Conservation (phyloP, 345 rosid species). For the Hibiscus tridactylites region DNA sequence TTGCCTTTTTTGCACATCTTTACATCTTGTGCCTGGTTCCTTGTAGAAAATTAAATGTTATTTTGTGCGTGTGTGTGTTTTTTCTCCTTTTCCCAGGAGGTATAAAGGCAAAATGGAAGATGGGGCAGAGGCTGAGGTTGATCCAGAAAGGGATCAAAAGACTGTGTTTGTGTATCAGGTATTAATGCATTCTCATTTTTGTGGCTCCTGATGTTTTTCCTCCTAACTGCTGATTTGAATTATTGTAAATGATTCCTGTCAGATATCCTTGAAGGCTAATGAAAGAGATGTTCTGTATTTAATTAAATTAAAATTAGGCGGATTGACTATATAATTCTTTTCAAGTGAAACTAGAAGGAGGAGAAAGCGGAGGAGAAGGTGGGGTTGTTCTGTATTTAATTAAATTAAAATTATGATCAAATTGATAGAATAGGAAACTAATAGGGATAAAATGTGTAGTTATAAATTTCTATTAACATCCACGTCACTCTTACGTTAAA, state of each 20-base stretch:
- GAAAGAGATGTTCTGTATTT: constrained; percentile 55
- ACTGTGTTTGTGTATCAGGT: constrained; percentile 99
- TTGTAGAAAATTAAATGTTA: not conserved
- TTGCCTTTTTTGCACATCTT: not conserved
- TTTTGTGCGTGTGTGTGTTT: no score
- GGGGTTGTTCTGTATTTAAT: no score
- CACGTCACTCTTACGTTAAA: no score
- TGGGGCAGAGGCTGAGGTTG: constrained; percentile 72
- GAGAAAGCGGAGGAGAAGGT: no score
- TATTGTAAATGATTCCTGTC: constrained; percentile 12
- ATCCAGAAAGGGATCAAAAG: constrained; percentile 98
- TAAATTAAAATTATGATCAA: no score
- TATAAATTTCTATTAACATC: no score
- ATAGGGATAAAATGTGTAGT: no score
- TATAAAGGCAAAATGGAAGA: constrained; percentile 79
- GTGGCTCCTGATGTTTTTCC: not conserved
- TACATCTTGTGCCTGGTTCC: not conserved
- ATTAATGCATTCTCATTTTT: not conserved
- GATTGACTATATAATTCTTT: no score
- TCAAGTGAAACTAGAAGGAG: no score
- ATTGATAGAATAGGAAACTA: no score
- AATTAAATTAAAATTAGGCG: no score
- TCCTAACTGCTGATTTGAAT: not conserved
- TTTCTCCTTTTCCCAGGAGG: constrained; percentile 38
- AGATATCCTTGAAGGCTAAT: constrained; percentile 89